phyloP scores from a whole-genome alignment of 1,284 basidiomycete genomes.

The Abortiporus biennis region DNA sequence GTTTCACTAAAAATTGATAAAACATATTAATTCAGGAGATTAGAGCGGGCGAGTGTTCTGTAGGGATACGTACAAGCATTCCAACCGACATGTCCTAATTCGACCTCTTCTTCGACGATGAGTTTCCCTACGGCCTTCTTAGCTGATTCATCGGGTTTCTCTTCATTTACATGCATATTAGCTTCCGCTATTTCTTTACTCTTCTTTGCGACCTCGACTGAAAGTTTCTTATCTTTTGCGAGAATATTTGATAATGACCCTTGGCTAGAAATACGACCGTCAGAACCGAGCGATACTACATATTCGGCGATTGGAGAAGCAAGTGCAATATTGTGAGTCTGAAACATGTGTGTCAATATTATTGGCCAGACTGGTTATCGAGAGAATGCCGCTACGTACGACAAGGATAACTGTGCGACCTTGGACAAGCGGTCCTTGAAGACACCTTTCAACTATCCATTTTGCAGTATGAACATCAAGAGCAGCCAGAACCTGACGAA shows the following conservation, averaged over 20 bases:
- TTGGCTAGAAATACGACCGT: conserved; percentile 39
- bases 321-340: conserved; percentile 39
- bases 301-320: conserved; percentile 53
- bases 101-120: conserved; percentile 49
- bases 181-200: conserved; percentile 31
- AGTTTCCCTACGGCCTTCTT: conserved; percentile 34
- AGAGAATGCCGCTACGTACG: conserved; percentile 32
- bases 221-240: conserved; percentile 27
- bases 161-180: conserved; percentile 31
- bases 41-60: background rate
- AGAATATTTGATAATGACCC: conserved; percentile 38
- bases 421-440: conserved; percentile 58
- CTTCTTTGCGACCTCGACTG: conserved; percentile 23
- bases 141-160: conserved; percentile 4
- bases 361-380: conserved; percentile 25
- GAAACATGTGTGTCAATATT: too few species aligned
- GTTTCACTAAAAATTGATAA: conserved; percentile 7
- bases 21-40: conserved; percentile 8
- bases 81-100: conserved; percentile 44
- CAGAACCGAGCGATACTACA: conserved; percentile 48
- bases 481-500: conserved; percentile 32
- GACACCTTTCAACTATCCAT: conserved; percentile 73
- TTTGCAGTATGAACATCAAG: conserved; percentile 60
- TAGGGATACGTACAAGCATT: conserved; percentile 23
- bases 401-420: conserved; percentile 68